Base-by-base conservation (phyloP, 306 rosid species). In the Canavalia ensiformis region DNA sequence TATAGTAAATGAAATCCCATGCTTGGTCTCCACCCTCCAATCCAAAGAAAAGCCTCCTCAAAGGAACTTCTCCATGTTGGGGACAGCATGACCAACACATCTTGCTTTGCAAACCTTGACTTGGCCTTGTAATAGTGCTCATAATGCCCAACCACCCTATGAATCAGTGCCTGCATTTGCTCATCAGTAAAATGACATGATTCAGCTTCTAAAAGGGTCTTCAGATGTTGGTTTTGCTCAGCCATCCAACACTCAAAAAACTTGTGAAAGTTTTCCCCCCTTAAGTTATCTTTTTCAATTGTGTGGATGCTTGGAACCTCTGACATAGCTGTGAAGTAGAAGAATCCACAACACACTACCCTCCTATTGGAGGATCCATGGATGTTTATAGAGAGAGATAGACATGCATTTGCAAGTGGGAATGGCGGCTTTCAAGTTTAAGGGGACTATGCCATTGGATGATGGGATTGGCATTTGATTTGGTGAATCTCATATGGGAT, bases 21-120 rank as follows among this genome's bases (percentile, higher is more conserved):
- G 58, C 83, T 89, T 4, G 97, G 97, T 28, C 94, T 82, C 94
- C 94, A 89, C 12, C 92, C 97, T 0, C 92, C 97, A 68, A 93
- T 81, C 94, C 97, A 89, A 12, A 89, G 88, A 77, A 91, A 90
- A 39, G 92, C 91, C 0, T 81, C 85, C 70, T 91, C 96, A 3
- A 93, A 67, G 0, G 94, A 49, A 63, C 88, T 87, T 11, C 30
- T 66, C 94, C 97, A 91, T 6, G 88, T 4, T 1, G 91, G 90
- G 1, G 90, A 81, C 0, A 89, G 37, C 83, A 93, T 77, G 37
- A 42, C 37, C 2, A 86, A 29, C 8, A 76, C 91, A 33, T 93
- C 87, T 4, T 51, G 75, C 67, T 82, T 65, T 12, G 80, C 87
- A 68, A 68, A 86, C 37, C 2, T 76, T 6, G 88, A 85, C 68